phyloP scores from a whole-genome alignment of 1,284 basidiomycete species.

The Fistulinella cinereoalba region DNA sequence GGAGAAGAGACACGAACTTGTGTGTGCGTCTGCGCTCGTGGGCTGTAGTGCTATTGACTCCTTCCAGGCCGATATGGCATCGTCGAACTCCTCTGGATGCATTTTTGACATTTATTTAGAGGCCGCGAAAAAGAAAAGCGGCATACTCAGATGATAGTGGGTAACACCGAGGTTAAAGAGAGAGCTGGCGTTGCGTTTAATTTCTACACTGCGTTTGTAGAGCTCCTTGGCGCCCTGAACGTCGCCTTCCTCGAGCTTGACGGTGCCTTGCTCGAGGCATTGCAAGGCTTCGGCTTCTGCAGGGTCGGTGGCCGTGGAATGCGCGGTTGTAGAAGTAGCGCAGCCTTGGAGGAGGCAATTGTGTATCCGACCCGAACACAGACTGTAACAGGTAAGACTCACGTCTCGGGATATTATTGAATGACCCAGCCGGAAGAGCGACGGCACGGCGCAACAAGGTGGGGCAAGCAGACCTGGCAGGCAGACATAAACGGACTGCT shows the following conservation, averaged over 20 bases:
- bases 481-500: conserved; percentile 16
- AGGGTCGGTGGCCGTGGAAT: conserved; percentile 81
- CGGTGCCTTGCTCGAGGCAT: conserved; percentile 84
- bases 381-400: conserved; percentile 21
- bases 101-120: conserved; percentile 15
- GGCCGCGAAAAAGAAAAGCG: conserved; percentile 13
- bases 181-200: conserved; percentile 79
- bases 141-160: conserved; percentile 81
- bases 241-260: conserved; percentile 88
- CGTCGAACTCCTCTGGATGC: conserved; percentile 75
- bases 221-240: conserved; percentile 75
- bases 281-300: conserved; percentile 79
- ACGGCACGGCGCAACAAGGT: conserved; percentile 10
- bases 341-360: conserved; percentile 50
- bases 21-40: conserved; percentile 87
- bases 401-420: conserved; percentile 23
- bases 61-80: conserved; percentile 85
- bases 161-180: conserved; percentile 89
- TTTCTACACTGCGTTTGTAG: conserved; percentile 79
- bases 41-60: conserved; percentile 83
- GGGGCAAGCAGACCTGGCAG: conserved; percentile 16
- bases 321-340: conserved; percentile 79
- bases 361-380: conserved; percentile 4
- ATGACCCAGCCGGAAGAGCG: conserved; percentile 9
- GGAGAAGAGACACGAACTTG: conserved; percentile 58